Base-by-base conservation (phyloP, 352 stramenopile genomes). In the Globisporangium barbulae region DNA sequence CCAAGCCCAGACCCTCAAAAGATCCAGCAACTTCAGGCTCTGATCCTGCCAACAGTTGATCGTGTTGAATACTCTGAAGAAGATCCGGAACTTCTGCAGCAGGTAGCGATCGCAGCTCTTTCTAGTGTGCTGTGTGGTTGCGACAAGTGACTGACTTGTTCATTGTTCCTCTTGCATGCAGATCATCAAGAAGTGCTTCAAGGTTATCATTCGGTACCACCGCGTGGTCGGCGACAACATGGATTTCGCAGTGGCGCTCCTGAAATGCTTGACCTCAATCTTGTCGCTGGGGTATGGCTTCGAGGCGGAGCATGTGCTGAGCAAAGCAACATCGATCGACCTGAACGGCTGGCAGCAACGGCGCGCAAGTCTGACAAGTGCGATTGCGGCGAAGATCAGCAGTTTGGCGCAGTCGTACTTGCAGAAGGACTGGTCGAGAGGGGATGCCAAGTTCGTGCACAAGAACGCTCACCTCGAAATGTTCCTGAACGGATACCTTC, bases 391-490 rank as follows among this genome's bases (percentile, higher is more conserved):
- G 1, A 71, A 72, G 57, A 74, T 87, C 55, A 80, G 66, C 42
- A 19, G 48, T 12, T 58, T 89, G 30, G 74, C 78, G 1, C 58
- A 74, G 4, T 52, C 59, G 30, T 80, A 72, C 41, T 60, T 89
- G 6, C 68, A 83, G 56, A 68, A 64, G 3, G 69, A 88, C 49
- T 89, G 80, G 80, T 74, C 74, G 10, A 8, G 56, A n/a, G 70
- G 69, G 28, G 68, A 81, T 53, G 60, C 59, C 30, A 85, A 82
- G 53, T 73, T 72, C 35, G 53, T 67, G 12, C 78, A 80, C 59
- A 81, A 80, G 33, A 72, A 53, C 21, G 56, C 69, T 1, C 70
- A 85, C 15, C 39, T 89, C 5, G 71, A 79, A 17, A 47, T 81
- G 17, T 53, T 88, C 3, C 59, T 89, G 0, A 30, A 58, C 1